Percentiles rank a stretch among this genome's conserved stretches.
Evolutionary conservation across 1,284 basidiomycete species (phyloP).

Genomic region (Melanopsichium pennsylvanicum): DNA sequence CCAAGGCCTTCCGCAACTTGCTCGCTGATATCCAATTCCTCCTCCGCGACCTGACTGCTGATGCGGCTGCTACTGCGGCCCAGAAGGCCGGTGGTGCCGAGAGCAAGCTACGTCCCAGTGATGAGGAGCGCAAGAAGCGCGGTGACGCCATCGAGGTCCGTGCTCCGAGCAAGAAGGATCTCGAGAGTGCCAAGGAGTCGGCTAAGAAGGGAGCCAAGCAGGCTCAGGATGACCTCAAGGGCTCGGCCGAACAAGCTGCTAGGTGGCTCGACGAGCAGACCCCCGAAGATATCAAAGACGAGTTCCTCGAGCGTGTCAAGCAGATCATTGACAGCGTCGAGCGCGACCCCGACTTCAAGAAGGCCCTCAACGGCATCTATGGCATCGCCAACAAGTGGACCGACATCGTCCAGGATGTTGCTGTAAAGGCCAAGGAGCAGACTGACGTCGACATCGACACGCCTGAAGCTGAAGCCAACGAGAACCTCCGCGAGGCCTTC

Average conservation of each 20-base stretch:
- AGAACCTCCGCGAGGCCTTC: constrained; percentile 67
- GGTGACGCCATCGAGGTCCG: constrained; percentile 48
- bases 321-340: constrained; percentile 61
- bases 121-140: constrained; percentile 59
- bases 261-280: constrained; percentile 68
- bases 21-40: constrained; percentile 67
- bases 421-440: constrained; percentile 66
- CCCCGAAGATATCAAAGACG: constrained; percentile 68
- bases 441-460: constrained; percentile 66
- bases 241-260: constrained; percentile 35
- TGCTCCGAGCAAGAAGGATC: constrained; percentile 63
- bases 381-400: constrained; percentile 68
- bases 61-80: constrained; percentile 63
- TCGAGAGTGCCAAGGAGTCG: constrained; percentile 64
- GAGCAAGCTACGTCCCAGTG: constrained; percentile 55
- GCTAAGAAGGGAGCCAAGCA: constrained; percentile 66
- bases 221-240: constrained; percentile 56
- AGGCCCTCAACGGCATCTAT: constrained; percentile 67
- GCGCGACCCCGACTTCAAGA: constrained; percentile 67
- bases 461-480: constrained; percentile 66
- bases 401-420: constrained; percentile 66
- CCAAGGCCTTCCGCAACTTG: constrained; percentile 67
- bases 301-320: constrained; percentile 67
- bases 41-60: constrained; percentile 68
- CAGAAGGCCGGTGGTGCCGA: constrained; percentile 56